phyloP scores from a whole-genome alignment of 495 filamentous ascomycete species.

The Halenospora varia region DNA sequence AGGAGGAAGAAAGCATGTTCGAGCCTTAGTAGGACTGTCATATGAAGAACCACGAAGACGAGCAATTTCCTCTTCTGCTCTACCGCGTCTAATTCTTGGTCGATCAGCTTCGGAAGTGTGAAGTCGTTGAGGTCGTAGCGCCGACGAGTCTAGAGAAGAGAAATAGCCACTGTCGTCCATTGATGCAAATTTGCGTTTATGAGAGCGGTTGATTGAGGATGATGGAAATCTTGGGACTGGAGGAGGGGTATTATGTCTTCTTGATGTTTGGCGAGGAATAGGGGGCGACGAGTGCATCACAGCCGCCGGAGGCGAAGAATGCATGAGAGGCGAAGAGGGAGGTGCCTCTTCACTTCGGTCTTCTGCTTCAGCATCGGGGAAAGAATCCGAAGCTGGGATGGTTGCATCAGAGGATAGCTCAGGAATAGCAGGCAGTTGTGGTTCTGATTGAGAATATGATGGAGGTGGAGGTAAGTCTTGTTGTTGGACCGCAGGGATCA shows the following conservation, averaged over 20 bases:
- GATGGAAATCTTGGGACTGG: conserved; percentile 54
- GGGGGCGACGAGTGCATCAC: conserved; percentile 84
- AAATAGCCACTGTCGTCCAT: conserved; percentile 97
- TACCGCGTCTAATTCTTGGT: conserved; percentile 76
- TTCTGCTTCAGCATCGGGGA: conserved; percentile 57
- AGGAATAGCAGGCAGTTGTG: conserved; percentile 24
- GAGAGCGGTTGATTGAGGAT: conserved; percentile 50
- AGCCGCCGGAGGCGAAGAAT: conserved; percentile 33
- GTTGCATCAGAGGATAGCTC: conserved; percentile 95
- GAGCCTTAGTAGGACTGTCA: conserved; percentile 77
- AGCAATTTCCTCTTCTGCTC: conserved; percentile 93
- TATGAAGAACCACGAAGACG: conserved; percentile 89
- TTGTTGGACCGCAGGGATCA: conserved; percentile 16
- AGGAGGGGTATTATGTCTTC: conserved; percentile 72
- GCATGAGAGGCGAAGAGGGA: conserved; percentile 60
- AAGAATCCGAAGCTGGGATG: conserved; percentile 77
- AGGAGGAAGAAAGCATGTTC: conserved; percentile 35
- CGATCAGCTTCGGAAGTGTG: conserved; percentile 73
- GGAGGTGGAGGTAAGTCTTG: conserved; percentile 9
- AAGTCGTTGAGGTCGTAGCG: conserved; percentile 58
- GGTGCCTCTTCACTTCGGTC: conserved; percentile 42
- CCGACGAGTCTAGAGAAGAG: conserved; percentile 94
- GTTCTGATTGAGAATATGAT: conserved; percentile 8
- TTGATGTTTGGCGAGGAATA: conserved; percentile 56
- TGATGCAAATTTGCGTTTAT: conserved; percentile 67